phyloP scores from a whole-genome alignment of 306 rosid species.

The Acacia acuminata region DNA sequence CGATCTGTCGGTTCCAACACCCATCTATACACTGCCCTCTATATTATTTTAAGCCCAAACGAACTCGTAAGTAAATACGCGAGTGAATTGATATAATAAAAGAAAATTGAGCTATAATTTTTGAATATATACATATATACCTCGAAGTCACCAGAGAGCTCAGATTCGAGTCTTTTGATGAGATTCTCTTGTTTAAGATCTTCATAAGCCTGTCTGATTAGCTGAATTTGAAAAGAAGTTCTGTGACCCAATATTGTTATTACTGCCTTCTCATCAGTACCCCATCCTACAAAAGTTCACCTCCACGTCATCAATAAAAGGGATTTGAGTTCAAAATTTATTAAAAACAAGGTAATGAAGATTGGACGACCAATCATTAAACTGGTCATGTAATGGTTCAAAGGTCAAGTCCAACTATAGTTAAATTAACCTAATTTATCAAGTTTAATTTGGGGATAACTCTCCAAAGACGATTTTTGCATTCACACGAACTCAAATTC shows the following conservation, averaged over 20 bases:
- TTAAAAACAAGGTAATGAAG: no score
- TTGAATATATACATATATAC: background rate
- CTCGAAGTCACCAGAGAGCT: conserved; percentile 53
- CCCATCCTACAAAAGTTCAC: conserved; percentile 61
- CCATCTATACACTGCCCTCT: conserved; percentile 74
- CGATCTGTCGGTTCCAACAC: conserved; percentile 57
- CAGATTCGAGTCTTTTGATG: conserved; percentile 83
- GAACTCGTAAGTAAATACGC: background rate
- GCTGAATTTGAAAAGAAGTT: conserved; percentile 59
- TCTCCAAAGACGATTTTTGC: no score
- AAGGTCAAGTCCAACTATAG: no score
- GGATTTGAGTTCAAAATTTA: no score
- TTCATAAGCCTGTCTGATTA: conserved; percentile 71
- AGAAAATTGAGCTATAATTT: background rate
- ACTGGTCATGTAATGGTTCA: no score
- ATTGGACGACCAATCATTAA: no score
- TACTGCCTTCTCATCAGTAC: conserved; percentile 73
- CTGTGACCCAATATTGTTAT: conserved; percentile 65
- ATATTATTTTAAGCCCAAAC: background rate
- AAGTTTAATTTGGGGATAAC: no score
- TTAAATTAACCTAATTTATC: no score
- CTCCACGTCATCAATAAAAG: background rate
- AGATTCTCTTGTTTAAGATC: conserved; percentile 70
- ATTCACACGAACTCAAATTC: no score
- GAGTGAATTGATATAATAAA: background rate